phyloP scores from a whole-genome alignment of 345 rosid genomes.

The Gossypium mustelinum region DNA sequence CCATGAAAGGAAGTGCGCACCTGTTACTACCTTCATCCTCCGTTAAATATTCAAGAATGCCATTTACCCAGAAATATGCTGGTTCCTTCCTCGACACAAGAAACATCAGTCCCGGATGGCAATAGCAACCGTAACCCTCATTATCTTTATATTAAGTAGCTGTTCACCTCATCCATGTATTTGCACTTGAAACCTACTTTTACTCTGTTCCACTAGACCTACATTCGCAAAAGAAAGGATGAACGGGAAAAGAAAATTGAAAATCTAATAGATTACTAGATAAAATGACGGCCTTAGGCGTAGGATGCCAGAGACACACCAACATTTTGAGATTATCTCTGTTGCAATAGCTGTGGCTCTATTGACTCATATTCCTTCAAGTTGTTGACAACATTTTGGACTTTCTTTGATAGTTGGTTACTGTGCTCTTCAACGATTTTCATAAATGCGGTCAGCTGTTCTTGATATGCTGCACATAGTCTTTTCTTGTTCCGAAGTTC shows the following conservation, averaged over 20 bases:
- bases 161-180: not conserved
- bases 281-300: not conserved
- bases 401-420: constrained; percentile 44
- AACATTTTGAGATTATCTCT: constrained; percentile 27
- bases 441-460: constrained; percentile 53
- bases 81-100: not conserved
- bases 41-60: not conserved
- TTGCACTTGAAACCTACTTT: constrained; percentile 5
- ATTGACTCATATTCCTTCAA: constrained; percentile 51
- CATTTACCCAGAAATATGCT: not conserved
- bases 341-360: constrained; percentile 37
- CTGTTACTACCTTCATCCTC: not conserved
- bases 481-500: constrained; percentile 69
- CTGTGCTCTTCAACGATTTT: constrained; percentile 58
- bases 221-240: not conserved
- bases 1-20: not conserved
- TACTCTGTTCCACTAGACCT: not conserved
- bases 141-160: not conserved
- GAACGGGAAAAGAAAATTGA: not conserved
- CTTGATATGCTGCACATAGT: constrained; percentile 56
- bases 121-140: not conserved
- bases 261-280: not conserved
- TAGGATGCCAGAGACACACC: not conserved
- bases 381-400: constrained; percentile 47
- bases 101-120: not conserved